Base-by-base conservation (phyloP, 2,329 filamentous ascomycete genomes). In the Purpureocillium lavendulum region DNA sequence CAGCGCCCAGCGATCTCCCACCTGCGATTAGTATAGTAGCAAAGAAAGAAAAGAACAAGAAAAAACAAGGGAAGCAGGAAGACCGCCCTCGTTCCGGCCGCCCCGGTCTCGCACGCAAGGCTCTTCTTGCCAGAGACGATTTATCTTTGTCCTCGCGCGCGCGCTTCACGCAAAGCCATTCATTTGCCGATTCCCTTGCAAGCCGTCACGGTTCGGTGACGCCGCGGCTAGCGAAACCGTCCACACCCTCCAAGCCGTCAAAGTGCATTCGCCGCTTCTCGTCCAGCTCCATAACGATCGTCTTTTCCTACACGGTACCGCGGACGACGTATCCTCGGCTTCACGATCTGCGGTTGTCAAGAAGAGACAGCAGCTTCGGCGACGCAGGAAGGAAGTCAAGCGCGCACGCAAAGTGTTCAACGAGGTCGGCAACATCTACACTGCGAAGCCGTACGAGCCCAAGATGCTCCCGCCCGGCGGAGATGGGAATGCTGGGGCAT, bases 251-350 rank as follows among this genome's bases (percentile, higher is more conserved):
- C 7, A 24, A 52, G 63, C 64, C 75, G 76, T 58, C 73, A 82
- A 79, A 58, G 70, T 80, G 79, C 79, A 84, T 80, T 84, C 80
- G 49, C 78, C 77, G 65, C 73, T 84, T 53, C 81, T 83, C 61
- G 67, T 81, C 60, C 73, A 76, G 58, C 66, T 75, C 54, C 66
- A 67, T 36, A 65, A 67, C 48, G 53, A 60, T 38, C 56, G 60
- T 30, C 60, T 72, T 37, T 66, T 59, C 57, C 51, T 58, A 47
- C 49, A 57, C 53, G 39, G 46, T 38, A 40, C 42, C 30, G 36
- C 35, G 17, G 45, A 50, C 39, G 45, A 49, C 41, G 36, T 41
- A 21, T 32, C 38, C n/a, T 40, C 50, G 13, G 37, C 37, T 7
- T 44, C 49, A 32, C 46, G 49, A 16, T 48, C 41, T 33, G 50